Percentiles rank a stretch among this genome's conserved stretches.
Evolutionary conservation across 148 eudicot species (phyloP).

Genomic region (Cornus suecica): DNA sequence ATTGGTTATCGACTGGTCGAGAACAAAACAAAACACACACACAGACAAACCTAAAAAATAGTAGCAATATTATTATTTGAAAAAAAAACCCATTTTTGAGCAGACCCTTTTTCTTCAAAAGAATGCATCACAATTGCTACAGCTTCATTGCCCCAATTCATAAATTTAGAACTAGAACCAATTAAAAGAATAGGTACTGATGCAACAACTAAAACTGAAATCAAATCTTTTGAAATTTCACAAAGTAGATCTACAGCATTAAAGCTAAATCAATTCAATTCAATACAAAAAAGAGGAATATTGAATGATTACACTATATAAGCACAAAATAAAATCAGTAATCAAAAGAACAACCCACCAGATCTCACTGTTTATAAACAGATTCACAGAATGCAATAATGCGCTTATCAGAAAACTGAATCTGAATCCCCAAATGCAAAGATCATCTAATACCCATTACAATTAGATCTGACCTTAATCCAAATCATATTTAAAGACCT

Average conservation of each 20-base stretch:
- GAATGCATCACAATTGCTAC: background rate
- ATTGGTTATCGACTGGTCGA: too few species aligned
- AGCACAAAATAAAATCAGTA: background rate
- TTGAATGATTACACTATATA: background rate
- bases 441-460: background rate
- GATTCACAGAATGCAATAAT: background rate
- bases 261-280: background rate
- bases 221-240: background rate
- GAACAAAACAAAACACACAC: too few species aligned
- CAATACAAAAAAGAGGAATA: background rate
- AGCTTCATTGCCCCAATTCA: background rate
- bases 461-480: slow-evolving; percentile 12
- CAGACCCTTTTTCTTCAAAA: background rate
- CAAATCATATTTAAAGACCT: slow-evolving; percentile 1
- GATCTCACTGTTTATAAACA: background rate
- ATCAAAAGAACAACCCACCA: background rate
- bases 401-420: background rate
- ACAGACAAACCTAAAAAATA: too few species aligned
- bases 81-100: background rate
- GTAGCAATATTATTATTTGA: too few species aligned
- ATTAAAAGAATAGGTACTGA: background rate
- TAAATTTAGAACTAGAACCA: background rate
- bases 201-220: background rate
- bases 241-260: slow-evolving; percentile 1
- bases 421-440: background rate